Conservation (phyloP, 176 grass and related monocot genomes). For the Tuctoria greenei region DNA sequence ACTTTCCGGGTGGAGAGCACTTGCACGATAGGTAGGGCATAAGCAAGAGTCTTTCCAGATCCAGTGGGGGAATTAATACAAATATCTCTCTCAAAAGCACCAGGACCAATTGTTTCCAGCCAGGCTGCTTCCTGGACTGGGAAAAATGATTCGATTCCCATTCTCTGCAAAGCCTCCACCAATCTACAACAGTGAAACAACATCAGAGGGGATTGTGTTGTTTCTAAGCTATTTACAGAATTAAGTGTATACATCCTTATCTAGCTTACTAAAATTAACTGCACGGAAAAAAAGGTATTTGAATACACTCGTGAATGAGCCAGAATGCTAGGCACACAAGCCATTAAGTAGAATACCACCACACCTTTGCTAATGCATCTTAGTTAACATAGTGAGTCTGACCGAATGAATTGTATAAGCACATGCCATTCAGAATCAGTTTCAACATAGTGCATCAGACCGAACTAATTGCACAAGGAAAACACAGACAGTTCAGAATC, state of each 20-base stretch:
- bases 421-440: no score
- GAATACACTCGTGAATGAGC: background rate
- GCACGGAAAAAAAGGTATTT: background rate
- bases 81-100: conserved; percentile 90
- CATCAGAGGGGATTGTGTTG: background rate
- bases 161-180: conserved; percentile 55
- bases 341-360: background rate
- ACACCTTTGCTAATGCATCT: background rate
- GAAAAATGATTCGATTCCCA: conserved; percentile 75
- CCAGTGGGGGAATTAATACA: conserved; percentile 96
- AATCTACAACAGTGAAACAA: conserved; percentile 49
- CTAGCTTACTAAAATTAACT: background rate
- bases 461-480: background rate
- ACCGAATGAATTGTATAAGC: background rate
- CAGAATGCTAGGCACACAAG: background rate
- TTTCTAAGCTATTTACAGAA: background rate
- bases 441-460: background rate
- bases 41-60: conserved; percentile 90
- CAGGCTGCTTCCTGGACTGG: conserved; percentile 77
- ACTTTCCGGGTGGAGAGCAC: conserved; percentile 50
- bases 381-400: background rate
- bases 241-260: background rate
- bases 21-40: conserved; percentile 91
- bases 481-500: background rate
- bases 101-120: conserved; percentile 77